phyloP scores from a whole-genome alignment of 805 yeast genomes.

The Hagleromyces aurorensis region DNA sequence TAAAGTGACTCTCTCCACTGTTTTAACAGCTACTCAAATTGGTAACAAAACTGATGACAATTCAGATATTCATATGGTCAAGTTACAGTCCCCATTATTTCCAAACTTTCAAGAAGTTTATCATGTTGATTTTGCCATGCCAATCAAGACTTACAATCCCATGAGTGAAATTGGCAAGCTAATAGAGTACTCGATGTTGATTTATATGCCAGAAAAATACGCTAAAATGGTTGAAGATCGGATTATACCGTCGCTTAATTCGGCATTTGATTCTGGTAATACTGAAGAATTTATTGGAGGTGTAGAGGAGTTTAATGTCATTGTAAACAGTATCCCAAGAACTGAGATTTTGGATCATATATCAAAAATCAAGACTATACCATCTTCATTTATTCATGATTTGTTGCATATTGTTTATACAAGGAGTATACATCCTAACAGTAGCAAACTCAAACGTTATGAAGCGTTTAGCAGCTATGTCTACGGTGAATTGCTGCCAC shows the following conservation, averaged over 20 bases:
- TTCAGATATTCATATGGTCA: constrained; percentile 6
- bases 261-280: constrained; percentile 25
- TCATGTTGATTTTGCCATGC: constrained; percentile 16
- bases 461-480: constrained; percentile 86
- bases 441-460: constrained; percentile 55
- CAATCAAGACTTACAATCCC: constrained; percentile 20
- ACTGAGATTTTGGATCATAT: constrained; percentile 29
- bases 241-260: constrained; percentile 17
- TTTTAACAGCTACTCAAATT: constrained; percentile 8
- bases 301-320: constrained; percentile 38
- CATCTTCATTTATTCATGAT: constrained; percentile 47
- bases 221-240: constrained; percentile 4
- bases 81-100: constrained; percentile 18
- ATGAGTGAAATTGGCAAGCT: constrained; percentile 29
- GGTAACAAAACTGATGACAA: constrained; percentile 1
- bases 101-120: constrained; percentile 21
- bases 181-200: constrained; percentile 21
- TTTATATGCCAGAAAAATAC: constrained; percentile 20
- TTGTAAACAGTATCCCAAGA: constrained; percentile 33
- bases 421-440: constrained; percentile 71
- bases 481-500: constrained; percentile 84
- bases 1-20: constrained; percentile 9
- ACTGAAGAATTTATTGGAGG: constrained; percentile 23
- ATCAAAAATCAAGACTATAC: constrained; percentile 28
- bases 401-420: constrained; percentile 64